These are phyloP conservation scores for Colletotrichum ledebouriae DNA, from an alignment of 2,329 filamentous ascomycete genomes.

Conservation along the genomic window DNA sequence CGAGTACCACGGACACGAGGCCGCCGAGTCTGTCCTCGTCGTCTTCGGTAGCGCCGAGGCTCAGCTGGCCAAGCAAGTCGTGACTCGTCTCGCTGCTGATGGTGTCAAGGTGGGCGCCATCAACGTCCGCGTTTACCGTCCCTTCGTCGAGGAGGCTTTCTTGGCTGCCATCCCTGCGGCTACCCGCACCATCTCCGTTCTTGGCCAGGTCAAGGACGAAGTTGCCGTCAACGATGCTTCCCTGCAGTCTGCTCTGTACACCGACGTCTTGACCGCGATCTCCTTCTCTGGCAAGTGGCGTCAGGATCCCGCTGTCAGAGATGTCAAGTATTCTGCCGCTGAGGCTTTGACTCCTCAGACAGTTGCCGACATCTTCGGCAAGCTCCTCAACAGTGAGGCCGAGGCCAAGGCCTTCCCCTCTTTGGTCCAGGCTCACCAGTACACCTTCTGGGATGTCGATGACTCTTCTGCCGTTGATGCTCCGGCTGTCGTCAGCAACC, in stretches of 20 bases:
- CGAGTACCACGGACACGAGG: constrained; percentile 89
- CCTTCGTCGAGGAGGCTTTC: constrained; percentile 96
- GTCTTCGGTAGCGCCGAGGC: constrained; percentile 94
- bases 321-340: constrained; percentile 89
- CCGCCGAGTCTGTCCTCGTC: constrained; percentile 86
- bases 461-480: constrained; percentile 76
- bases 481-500: constrained; percentile 69
- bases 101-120: constrained; percentile 87
- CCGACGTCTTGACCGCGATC: constrained; percentile 89
- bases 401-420: constrained; percentile 56
- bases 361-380: constrained; percentile 63
- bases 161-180: constrained; percentile 83
- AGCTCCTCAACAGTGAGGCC: constrained; percentile 66
- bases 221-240: constrained; percentile 80
- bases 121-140: constrained; percentile 93
- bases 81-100: constrained; percentile 77
- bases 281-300: constrained; percentile 80
- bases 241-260: constrained; percentile 87
- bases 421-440: constrained; percentile 79
- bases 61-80: constrained; percentile 86
- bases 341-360: constrained; percentile 68
- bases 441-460: constrained; percentile 94
- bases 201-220: constrained; percentile 87
- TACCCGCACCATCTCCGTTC: constrained; percentile 81
- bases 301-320: constrained; percentile 74